Conservation (phyloP, 768 basidiomycete genomes). For the Erythrobasidium yunnanense region DNA sequence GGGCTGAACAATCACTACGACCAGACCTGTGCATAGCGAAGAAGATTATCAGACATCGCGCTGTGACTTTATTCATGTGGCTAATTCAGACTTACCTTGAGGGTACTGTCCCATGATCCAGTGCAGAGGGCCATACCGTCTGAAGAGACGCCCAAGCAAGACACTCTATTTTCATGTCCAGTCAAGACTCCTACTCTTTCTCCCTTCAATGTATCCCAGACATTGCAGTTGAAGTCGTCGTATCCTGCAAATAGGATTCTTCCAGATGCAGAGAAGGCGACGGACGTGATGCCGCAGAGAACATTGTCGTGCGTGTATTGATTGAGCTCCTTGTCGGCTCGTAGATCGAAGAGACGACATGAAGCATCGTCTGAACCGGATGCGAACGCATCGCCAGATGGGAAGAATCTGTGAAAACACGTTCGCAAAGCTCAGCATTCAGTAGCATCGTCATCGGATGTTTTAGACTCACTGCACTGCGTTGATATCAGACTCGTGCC, state of each 20-base stretch:
- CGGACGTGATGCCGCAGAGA: slow-evolving; percentile 94
- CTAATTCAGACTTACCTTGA: slow-evolving; percentile 34
- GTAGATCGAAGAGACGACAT: slow-evolving; percentile 92
- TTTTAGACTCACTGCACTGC: slow-evolving; percentile 74
- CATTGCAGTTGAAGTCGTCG: slow-evolving; percentile 99
- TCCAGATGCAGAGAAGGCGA: slow-evolving; percentile 95
- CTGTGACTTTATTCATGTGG: too few relatives aligned
- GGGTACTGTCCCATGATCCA: slow-evolving; percentile 86
- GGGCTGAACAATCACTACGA: too few relatives aligned
- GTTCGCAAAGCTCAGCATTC: neutral
- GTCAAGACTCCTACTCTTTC: slow-evolving; percentile 95
- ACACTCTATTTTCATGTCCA: slow-evolving; percentile 95
- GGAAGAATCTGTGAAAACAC: slow-evolving; percentile 70
- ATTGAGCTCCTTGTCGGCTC: slow-evolving; percentile 93
- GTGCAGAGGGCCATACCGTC: slow-evolving; percentile 99
- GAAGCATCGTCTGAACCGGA: slow-evolving; percentile 98
- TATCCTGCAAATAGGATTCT: slow-evolving; percentile 97
- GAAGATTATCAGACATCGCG: neutral
- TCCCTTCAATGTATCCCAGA: slow-evolving; percentile 98
- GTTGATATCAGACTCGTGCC: slow-evolving; percentile 98
- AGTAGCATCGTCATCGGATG: too few relatives aligned
- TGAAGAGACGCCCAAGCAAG: slow-evolving; percentile 84
- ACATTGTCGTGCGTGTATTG: slow-evolving; percentile 98
- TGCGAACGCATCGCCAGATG: slow-evolving; percentile 96
- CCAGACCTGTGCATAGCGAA: slow-evolving; percentile 5